Conservation (phyloP, 192 early-diverging fungal species). For the Podila verticillata region DNA sequence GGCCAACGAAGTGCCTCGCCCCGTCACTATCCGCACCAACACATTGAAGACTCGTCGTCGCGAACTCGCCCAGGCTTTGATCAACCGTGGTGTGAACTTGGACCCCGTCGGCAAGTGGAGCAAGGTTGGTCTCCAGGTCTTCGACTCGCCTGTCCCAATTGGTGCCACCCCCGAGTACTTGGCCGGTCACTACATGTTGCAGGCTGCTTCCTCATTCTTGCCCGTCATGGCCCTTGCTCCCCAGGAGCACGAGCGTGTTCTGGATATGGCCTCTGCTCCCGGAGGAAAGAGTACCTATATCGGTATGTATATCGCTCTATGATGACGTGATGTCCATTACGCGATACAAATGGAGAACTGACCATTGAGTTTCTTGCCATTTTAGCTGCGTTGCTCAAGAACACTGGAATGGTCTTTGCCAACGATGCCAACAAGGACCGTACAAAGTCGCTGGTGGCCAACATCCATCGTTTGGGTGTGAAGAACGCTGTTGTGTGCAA, state of each 20-base stretch:
- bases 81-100: slow-evolving; percentile 96
- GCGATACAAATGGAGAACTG: too few relatives aligned
- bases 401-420: slow-evolving; percentile 96
- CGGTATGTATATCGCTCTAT: slow-evolving; percentile 15
- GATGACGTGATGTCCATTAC: background rate
- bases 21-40: slow-evolving; percentile 96
- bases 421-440: slow-evolving; percentile 97
- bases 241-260: slow-evolving; percentile 90
- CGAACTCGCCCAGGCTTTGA: slow-evolving; percentile 94
- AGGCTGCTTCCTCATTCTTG: slow-evolving; percentile 97
- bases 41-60: slow-evolving; percentile 93
- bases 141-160: slow-evolving; percentile 94
- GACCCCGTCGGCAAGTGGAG: slow-evolving; percentile 99
- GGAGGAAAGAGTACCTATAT: slow-evolving; percentile 99
- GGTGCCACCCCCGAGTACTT: slow-evolving; percentile 98
- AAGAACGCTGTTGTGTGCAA: slow-evolving; percentile 92
- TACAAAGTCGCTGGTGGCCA: slow-evolving; percentile 89
- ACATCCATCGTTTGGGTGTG: slow-evolving; percentile 90
- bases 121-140: slow-evolving; percentile 96
- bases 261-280: slow-evolving; percentile 98
- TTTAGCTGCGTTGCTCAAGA: slow-evolving; percentile 89
- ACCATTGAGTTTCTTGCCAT: too few relatives aligned
- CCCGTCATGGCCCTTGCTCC: slow-evolving; percentile 97
- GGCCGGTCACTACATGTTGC: slow-evolving; percentile 99
- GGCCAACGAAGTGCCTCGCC: slow-evolving; percentile 96